Percentiles rank a stretch among this genome's conserved stretches.
These are phyloP conservation scores for Blastomyces emzantsi DNA, from an alignment of 2,329 filamentous ascomycete genomes.

Conservation along the genomic window DNA sequence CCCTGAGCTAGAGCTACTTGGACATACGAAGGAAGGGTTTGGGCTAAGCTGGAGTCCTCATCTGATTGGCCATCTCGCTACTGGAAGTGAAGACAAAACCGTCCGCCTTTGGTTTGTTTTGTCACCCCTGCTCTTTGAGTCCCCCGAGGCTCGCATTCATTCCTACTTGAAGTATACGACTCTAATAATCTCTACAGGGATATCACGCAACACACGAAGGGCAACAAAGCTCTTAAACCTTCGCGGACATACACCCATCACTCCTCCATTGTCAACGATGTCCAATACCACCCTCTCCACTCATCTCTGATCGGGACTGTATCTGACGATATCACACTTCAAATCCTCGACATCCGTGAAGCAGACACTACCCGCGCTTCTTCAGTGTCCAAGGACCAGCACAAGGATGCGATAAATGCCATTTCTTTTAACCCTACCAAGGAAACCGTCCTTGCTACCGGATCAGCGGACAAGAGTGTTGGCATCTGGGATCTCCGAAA, in stretches of 20 bases:
- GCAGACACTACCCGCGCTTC: conserved; percentile 57
- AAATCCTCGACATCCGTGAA: conserved; percentile 80
- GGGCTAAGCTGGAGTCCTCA: conserved; percentile 90
- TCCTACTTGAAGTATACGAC: neutral
- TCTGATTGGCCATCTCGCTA: conserved; percentile 68
- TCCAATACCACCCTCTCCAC: conserved; percentile 86
- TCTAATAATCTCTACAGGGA: conserved; percentile 49
- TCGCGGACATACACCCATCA: conserved; percentile 76
- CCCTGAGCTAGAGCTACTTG: conserved; percentile 74
- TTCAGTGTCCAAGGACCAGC: conserved; percentile 61
- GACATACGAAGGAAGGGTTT: conserved; percentile 83
- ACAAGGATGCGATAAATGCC: conserved; percentile 91
- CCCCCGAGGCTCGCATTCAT: neutral
- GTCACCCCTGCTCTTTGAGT: conserved; percentile 18
- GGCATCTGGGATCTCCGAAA: conserved; percentile 93
- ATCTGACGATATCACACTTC: conserved; percentile 87
- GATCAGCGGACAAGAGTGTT: conserved; percentile 90
- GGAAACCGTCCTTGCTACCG: conserved; percentile 86
- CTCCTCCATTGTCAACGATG: conserved; percentile 86
- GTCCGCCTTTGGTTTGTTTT: conserved; percentile 78
- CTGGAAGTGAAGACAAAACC: conserved; percentile 85
- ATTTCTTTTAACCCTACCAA: conserved; percentile 85
- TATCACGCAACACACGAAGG: conserved; percentile 62
- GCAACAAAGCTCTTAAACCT: conserved; percentile 61
- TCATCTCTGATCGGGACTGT: conserved; percentile 82